Conservation (phyloP, 441 rosid genomes). For the Erysimum cheiri region DNA sequence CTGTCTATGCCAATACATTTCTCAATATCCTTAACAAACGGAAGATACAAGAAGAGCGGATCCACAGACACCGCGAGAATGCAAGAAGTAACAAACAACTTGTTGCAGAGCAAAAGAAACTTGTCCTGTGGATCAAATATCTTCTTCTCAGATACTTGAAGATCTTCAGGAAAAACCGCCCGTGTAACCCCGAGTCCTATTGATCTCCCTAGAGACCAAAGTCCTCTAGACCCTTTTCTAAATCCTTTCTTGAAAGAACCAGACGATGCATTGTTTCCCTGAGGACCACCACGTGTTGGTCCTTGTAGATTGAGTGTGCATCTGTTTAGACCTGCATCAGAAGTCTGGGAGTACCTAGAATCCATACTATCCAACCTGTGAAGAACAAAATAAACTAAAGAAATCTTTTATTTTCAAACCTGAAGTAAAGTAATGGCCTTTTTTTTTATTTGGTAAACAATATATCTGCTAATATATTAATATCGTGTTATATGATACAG, state of each 20-base stretch:
- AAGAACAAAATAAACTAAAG: conserved; percentile 38
- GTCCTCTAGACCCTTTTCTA: conserved; percentile 91
- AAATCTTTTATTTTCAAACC: conserved; percentile 3
- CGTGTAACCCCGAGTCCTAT: conserved; percentile 89
- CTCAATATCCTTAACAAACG: conserved; percentile 55
- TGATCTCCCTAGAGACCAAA: conserved; percentile 90
- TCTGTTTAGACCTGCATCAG: conserved; percentile 61
- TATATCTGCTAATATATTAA: background rate
- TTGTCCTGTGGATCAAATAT: conserved; percentile 96
- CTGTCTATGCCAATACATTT: conserved; percentile 82
- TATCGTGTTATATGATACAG: background rate
- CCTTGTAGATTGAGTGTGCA: conserved; percentile 80
- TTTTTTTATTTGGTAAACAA: background rate
- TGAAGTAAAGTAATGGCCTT: conserved; percentile 1
- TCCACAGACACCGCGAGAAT: conserved; percentile 89
- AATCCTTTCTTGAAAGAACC: conserved; percentile 83
- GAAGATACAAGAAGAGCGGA: conserved; percentile 93
- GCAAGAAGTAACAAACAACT: conserved; percentile 77
- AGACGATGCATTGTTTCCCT: conserved; percentile 56
- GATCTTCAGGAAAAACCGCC: conserved; percentile 96
- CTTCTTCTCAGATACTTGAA: conserved; percentile 84
- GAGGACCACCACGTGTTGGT: conserved; percentile 49
- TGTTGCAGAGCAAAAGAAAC: conserved; percentile 80
- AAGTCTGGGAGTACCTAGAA: conserved; percentile 72
- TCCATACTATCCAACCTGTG: conserved; percentile 94